Percentiles rank a stretch among this genome's conserved stretches.
phyloP scores from a whole-genome alignment of 441 rosid genomes.

The Brassica hybrid region DNA sequence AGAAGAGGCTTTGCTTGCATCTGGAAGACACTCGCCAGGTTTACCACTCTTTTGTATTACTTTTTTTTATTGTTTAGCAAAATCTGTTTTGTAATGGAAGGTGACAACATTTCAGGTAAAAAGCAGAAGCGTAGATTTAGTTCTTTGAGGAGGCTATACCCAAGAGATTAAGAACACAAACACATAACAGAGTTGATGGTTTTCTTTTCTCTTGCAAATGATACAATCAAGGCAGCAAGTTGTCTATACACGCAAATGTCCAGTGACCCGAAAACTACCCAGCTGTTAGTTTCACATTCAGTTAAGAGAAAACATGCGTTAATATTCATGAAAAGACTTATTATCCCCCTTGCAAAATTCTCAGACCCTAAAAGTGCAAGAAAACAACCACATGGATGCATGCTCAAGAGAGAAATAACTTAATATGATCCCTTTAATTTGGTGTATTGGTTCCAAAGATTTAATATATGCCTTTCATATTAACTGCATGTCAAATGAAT shows the following conservation, averaged over 20 bases:
- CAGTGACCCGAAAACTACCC: not conserved
- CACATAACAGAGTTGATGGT: not conserved
- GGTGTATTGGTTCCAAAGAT: not conserved
- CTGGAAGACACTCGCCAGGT: constrained; percentile 60
- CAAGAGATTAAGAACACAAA: constrained; percentile 18
- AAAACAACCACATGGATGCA: not conserved
- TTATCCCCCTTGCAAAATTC: not conserved
- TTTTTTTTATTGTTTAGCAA: not conserved
- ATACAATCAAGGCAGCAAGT: not conserved
- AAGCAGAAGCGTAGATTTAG: constrained; percentile 26
- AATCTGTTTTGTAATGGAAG: not conserved
- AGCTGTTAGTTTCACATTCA: not conserved
- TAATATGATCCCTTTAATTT: not conserved
- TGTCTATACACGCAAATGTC: too few species aligned
- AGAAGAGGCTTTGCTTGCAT: constrained; percentile 70
- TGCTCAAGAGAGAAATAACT: not conserved
- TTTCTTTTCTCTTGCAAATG: not conserved
- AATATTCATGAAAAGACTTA: not conserved
- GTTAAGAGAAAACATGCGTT: not conserved
- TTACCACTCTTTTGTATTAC: not conserved
- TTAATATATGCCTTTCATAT: not conserved
- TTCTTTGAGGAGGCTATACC: constrained; percentile 27
- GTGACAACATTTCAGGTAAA: constrained; percentile 29
- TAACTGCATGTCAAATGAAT: not conserved
- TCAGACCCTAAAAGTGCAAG: not conserved